These are phyloP conservation scores for Spathaspora sp. DNA, from an alignment of 805 yeast species.

Conservation along the genomic window DNA sequence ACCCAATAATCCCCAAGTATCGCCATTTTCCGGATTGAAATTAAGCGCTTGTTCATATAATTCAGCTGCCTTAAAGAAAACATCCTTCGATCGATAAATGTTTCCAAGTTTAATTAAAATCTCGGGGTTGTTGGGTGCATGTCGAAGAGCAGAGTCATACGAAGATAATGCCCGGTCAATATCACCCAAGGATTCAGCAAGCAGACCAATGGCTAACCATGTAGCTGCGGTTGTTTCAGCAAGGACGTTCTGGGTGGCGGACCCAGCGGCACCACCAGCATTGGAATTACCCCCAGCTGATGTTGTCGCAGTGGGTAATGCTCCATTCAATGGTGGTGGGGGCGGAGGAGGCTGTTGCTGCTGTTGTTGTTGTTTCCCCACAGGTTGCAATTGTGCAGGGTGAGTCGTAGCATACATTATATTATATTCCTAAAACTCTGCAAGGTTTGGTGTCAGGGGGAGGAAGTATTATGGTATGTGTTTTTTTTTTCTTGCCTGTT, in stretches of 20 bases:
- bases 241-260: slow-evolving; percentile 14
- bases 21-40: slow-evolving; percentile 84
- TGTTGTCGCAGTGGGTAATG: slow-evolving; percentile 2
- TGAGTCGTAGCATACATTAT: slow-evolving; percentile 2
- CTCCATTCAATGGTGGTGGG: slow-evolving; percentile 7
- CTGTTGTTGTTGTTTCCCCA: slow-evolving; percentile 2
- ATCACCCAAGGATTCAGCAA: slow-evolving; percentile 87
- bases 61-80: slow-evolving; percentile 92
- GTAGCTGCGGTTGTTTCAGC: slow-evolving; percentile 68
- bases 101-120: slow-evolving; percentile 85
- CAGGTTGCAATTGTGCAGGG: slow-evolving; percentile 1
- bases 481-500: background rate
- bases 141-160: slow-evolving; percentile 82
- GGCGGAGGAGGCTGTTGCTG: slow-evolving; percentile 7
- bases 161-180: slow-evolving; percentile 85
- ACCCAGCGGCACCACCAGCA: slow-evolving; percentile 2
- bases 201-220: slow-evolving; percentile 84
- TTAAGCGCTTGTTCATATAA: slow-evolving; percentile 83
- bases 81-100: slow-evolving; percentile 82
- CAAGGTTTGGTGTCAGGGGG: background rate
- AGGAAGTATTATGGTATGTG: background rate
- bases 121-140: slow-evolving; percentile 80
- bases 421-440: background rate
- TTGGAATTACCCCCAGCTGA: slow-evolving; percentile 3
- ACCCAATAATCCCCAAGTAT: slow-evolving; percentile 94